Evolutionary conservation across 2,329 filamentous ascomycete species (phyloP), one percentile per base, ranked within the genome.

Genomic region (Epichloe sp.): DNA sequence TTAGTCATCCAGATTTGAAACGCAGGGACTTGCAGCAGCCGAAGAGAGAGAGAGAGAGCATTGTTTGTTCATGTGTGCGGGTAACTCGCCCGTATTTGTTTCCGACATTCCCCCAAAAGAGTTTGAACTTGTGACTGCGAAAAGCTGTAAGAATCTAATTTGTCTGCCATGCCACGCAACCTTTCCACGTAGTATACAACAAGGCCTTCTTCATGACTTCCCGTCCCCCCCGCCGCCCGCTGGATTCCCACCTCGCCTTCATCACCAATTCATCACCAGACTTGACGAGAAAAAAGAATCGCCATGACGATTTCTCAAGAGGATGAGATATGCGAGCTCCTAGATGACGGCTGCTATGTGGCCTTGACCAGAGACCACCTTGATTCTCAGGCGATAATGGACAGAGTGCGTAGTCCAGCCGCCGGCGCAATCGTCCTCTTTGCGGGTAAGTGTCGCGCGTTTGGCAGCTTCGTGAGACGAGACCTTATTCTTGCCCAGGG

Each of bases 401-500:
- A 82, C 57, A 75, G 73, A 45, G 86, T 93, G 21, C 82, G 85
- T 56, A 86, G 79, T 58, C 82, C 84, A 19, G 77, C 81, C 59
- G 85, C 86, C 11, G 86, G 86, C 5, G 86, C 86, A 12, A 84
- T 88, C 47, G 85, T 90, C 10, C 61, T 89, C 36, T 90, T 90
- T 63, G 82, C 83, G 52, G 86, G 85, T 82, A 71, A 57, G 67
- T 42, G 23, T 31, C 23, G 10, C 42, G 14, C 14, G 10, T 14
- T 10, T 21, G 17, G 41, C 40, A 12, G 21, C 51, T 53, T 17
- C 63, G 56, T 38, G 57, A 23, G n/a, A 35, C 36, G 23, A 38
- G 17, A 26, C 38, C 26, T 31, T 40, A 43, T 40, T 45, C n/a
- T 44, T 10, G 3, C 11, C 35, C 55, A 85, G 85, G 86, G 50